A percentile compares a stretch with the other conserved stretches of the same genome.
phyloP scores from a whole-genome alignment of 768 basidiomycete species.

The Xerocomellus amylosporus region DNA sequence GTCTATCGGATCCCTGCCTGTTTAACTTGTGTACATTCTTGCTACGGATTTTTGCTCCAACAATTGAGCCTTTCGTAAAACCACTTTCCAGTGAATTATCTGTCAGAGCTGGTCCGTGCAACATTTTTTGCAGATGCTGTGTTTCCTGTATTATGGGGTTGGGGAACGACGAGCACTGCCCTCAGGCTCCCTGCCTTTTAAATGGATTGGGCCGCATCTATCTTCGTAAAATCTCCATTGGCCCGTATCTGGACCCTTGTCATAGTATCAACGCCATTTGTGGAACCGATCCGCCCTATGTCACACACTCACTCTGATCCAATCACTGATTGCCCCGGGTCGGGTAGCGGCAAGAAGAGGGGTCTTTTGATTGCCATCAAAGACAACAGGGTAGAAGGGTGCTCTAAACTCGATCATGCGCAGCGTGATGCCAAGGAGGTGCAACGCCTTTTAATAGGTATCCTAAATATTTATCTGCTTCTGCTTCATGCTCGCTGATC shows the following conservation, averaged over 20 bases:
- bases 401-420: slow-evolving; percentile 3
- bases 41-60: background rate
- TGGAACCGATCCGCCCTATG: slow-evolving; percentile 6
- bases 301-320: background rate
- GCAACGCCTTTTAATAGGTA: slow-evolving; percentile 24
- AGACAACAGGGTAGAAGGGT: background rate
- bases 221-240: background rate
- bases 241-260: slow-evolving; percentile 4
- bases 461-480: background rate
- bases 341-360: slow-evolving; percentile 8
- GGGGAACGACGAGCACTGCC: background rate
- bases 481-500: background rate
- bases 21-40: slow-evolving; percentile 1
- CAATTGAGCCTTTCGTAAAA: background rate
- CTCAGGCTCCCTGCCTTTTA: background rate
- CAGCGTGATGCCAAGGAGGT: slow-evolving; percentile 19
- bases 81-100: background rate
- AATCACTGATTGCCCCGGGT: background rate
- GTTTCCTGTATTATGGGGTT: slow-evolving; percentile 4
- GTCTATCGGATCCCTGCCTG: background rate
- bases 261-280: background rate
- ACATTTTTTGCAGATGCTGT: slow-evolving; percentile 8
- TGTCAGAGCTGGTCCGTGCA: background rate
- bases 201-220: background rate
- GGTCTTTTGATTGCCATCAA: slow-evolving; percentile 26